Percentiles rank a stretch among this genome's conserved stretches.
Evolutionary conservation across 352 stramenopile species (phyloP).

Genomic region (Phytophthora chlamydospora): DNA sequence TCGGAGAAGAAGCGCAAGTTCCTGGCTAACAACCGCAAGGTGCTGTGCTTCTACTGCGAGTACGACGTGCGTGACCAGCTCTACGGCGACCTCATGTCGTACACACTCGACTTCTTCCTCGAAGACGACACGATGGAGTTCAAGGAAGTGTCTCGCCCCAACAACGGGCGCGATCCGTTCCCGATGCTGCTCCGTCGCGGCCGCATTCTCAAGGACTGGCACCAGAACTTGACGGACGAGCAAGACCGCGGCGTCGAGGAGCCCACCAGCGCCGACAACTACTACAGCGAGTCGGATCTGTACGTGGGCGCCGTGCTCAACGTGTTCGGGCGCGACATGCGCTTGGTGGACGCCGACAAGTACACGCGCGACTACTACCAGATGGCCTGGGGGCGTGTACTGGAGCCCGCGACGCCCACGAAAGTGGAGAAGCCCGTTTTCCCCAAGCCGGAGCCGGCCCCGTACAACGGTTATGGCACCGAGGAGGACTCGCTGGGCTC

Average conservation of each 20-base stretch:
- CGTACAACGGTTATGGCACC: constrained; percentile 79
- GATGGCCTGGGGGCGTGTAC: constrained; percentile 63
- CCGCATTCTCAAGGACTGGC: constrained; percentile 73
- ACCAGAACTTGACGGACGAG: constrained; percentile 66
- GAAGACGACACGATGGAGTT: constrained; percentile 92
- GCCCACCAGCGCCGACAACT: constrained; percentile 59
- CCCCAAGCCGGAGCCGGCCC: constrained; percentile 57
- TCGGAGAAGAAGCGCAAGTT: constrained; percentile 89
- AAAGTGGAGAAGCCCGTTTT: constrained; percentile 56
- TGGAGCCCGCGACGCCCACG: constrained; percentile 51
- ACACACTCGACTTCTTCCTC: constrained; percentile 87
- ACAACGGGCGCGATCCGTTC: constrained; percentile 86
- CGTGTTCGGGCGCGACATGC: constrained; percentile 73
- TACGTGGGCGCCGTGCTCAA: constrained; percentile 68
- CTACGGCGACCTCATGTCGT: constrained; percentile 82
- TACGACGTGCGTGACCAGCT: constrained; percentile 85
- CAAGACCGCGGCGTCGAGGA: constrained; percentile 83
- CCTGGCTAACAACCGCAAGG: constrained; percentile 86
- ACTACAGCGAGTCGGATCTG: constrained; percentile 78
- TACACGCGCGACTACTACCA: constrained; percentile 82
- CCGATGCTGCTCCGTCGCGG: constrained; percentile 70
- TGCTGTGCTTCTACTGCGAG: constrained; percentile 85
- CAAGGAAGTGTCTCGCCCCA: constrained; percentile 79
- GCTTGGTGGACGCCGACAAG: constrained; percentile 76
- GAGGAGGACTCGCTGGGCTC: constrained; percentile 82